Conservation (phyloP, 208 protist genomes). For the Wallacemonas sp. region DNA sequence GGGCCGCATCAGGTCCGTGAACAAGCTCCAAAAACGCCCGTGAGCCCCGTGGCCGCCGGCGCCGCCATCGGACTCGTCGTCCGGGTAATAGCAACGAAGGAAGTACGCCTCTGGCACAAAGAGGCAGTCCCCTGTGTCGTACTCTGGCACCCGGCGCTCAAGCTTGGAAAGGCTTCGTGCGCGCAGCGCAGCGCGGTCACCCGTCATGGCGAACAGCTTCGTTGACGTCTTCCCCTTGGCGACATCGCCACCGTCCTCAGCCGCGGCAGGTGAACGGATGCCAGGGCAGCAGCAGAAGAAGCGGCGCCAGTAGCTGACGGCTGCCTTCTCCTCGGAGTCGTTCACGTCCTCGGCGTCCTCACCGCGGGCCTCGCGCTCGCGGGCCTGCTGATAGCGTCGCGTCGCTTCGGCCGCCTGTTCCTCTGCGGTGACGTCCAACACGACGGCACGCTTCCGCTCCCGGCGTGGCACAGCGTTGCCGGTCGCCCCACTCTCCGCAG, state of each 20-base stretch:
- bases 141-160: conserved; percentile 5
- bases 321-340: neutral
- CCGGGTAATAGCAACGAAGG: conserved; percentile 13
- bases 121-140: conserved; percentile 9
- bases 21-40: conserved; percentile 13
- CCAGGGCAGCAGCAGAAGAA: neutral
- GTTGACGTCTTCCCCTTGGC: neutral
- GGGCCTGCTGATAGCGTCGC: neutral
- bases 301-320: conserved; percentile 2
- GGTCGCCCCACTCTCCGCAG: no score
- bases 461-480: neutral
- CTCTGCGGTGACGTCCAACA: neutral
- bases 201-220: conserved; percentile 7
- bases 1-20: conserved; percentile 1
- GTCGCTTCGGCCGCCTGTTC: neutral
- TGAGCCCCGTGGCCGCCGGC: neutral
- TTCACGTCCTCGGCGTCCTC: neutral
- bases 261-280: neutral
- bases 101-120: conserved; percentile 24
- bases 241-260: neutral
- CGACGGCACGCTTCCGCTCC: neutral
- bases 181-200: conserved; percentile 8
- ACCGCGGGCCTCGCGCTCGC: neutral
- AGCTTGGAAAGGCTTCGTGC: neutral
- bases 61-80: no score